These are phyloP conservation scores for Cercospora berteroae DNA, from an alignment of 2,329 filamentous ascomycete species.

Conservation along the genomic window DNA sequence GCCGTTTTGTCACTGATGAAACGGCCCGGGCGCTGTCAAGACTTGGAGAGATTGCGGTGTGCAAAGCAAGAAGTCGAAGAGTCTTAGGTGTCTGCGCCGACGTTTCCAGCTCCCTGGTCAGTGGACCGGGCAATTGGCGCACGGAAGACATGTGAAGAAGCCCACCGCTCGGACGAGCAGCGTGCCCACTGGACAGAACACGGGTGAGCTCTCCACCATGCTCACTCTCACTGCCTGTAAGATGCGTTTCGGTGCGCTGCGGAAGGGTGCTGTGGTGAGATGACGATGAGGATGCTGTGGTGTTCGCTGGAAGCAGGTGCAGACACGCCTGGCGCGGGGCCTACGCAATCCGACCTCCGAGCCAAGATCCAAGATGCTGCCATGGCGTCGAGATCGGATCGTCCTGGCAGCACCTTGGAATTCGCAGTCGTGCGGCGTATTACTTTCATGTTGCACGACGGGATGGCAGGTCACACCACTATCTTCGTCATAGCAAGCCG, in stretches of 20 bases:
- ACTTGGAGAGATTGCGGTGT: not conserved
- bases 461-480: not conserved
- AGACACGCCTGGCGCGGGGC: not conserved
- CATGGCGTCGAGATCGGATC: not conserved
- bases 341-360: not conserved
- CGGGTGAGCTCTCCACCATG: not conserved
- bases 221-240: not conserved
- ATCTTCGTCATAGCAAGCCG: not conserved
- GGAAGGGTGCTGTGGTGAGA: not conserved
- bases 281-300: not conserved
- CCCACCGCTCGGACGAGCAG: not conserved
- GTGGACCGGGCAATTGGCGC: not conserved
- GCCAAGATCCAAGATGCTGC: not conserved
- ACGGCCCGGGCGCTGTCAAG: not conserved
- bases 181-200: not conserved
- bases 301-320: not conserved
- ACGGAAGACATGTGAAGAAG: not conserved
- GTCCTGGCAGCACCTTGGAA: not conserved
- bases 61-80: not conserved
- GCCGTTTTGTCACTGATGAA: not conserved
- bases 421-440: not conserved
- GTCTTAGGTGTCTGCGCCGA: not conserved
- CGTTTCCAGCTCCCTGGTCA: not conserved
- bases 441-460: not conserved
- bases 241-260: not conserved